Evolutionary conservation across 2,329 filamentous ascomycete genomes (phyloP), one percentile per base, ranked within the genome.

Genomic region (Phyllosticta citribraziliensis): DNA sequence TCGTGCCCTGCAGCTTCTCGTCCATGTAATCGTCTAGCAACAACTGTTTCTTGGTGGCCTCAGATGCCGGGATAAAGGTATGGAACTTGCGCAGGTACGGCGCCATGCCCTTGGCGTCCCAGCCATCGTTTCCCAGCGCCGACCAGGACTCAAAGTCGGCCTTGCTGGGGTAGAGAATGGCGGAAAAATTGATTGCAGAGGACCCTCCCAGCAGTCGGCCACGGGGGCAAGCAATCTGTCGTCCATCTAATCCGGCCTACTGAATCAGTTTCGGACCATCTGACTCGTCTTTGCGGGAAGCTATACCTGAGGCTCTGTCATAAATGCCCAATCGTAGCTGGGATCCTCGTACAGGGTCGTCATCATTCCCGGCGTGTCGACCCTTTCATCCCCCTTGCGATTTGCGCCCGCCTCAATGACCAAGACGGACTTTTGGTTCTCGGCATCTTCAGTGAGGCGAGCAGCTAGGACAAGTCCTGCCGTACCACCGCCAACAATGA

Each of bases 71-170:
- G 6, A 33, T 62, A 5, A 70, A 59, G 2, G 65, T 67, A 52
- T 70, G 65, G 12, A 64, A 66, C 57, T 69, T 72, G 33, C 66
- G 57, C 14, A 69, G 64, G 56, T 72, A 73, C 1, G 64, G 65
- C 0, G 56, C 52, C 6, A 72, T 27, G 1, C 74, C 74, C 52
- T 81, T 72, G 80, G 81, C 86, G 0, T 76, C 74, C 84, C 84
- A 87, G 2, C 82, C 83, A 1, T 65, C 61, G 65, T 85, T 86
- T 0, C 83, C 84, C 9, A 87, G 70, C 25, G 74, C 70, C 52
- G 78, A 79, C 84, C 83, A 87, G 0, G 76, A 77, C 69, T 86
- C 79, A 52, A 73, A 22, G 40, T 66, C 67, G 14, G 62, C 47
- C 24, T 62, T 62, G 24, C 64, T 68, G 35, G 65, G 64, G 12